Evolutionary conservation across 768 basidiomycete genomes (phyloP), one percentile per base, ranked within the genome.

Genomic region (Lactarius hatsudake): DNA sequence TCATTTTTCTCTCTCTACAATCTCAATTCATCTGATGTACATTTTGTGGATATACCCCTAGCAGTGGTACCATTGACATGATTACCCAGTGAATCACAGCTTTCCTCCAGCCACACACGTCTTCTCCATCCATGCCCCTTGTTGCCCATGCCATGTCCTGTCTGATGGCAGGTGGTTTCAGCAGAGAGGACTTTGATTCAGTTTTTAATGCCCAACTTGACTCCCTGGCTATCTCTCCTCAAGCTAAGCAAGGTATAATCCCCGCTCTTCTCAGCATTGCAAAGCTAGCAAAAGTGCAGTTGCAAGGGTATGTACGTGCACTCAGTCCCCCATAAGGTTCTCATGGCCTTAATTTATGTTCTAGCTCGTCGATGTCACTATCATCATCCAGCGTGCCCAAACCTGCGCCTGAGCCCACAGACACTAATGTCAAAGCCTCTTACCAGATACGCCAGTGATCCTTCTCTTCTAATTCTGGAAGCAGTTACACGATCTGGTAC

Each of bases 31-130:
- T 43, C 18, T 20, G 18, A 43, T 20, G 1, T 32, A 38, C 38
- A 3, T 38, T 12, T 38, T 13, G 3, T 38, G 38, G 38, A 13
- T 38, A 38, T 38, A 38, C 12, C 17, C 20, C 7, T 5, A 20
- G 34, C 18, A 43, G 43, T 20, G 18, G 18, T 20, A 34, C 9
- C 34, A 4, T 10, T 1, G 53, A 62, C 3, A 13, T 9, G 12
- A 36, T 61, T 36, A 26, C 53, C 2, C 10, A 57, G 55, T 57
- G 42, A 10, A 63, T 63, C 15, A 2, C 18, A 0, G 20, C 55
- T 23, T 56, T 63, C n/a, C 62, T 63, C 15, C 42, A 63, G 26
- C 55, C 55, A 2, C 62, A 63, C 42, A 63, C 62, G 13, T 63
- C 62, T 23, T 63, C 62, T 23, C 55, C 32, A 1, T 57, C 62